Base-by-base conservation (phyloP, 2,329 filamentous ascomycete genomes). In the Pseudogymnoascus sp. region DNA sequence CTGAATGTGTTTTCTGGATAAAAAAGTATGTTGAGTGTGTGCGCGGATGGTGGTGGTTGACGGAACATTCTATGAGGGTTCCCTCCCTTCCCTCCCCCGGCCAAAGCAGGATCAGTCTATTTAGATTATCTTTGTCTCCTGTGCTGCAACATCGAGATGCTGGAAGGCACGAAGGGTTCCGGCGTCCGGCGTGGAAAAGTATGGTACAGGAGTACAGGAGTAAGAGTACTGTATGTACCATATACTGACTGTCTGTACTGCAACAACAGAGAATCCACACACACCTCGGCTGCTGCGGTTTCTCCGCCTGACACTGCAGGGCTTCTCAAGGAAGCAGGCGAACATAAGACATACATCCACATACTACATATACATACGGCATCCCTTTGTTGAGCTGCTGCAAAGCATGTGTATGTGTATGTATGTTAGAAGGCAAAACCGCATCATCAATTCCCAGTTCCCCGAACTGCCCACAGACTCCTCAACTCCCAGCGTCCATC, bases 221-320 rank as follows among this genome's bases (percentile, higher is more conserved):
- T 26, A 44, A 17, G 21, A 21, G 21, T 21, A 4, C 21, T 21
- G 21, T 21, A 21, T 21, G 21, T 21, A 21, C 21, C 21, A 21
- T 21, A 21, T 21, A 21, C 21, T 21, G 21, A 26, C 21, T 44
- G 40, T 11, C 40, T 26, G 21, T 44, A 44, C 40, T 44, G 24
- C 40, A 11, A 17, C 8, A 21, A 2, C n/a, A 24, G 8, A 5
- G 21, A 29, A 47, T 47, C 41, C 41, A 47, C 41, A n/a, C 41
- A 47, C 41, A 47, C 41, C 41, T 47, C 41, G 41, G 41, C 41
- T 47, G 41, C 41, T 26, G 41, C 41, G 41, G 41, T 29, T 47
- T 47, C 41, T 47, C 41, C 41, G 41, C 41, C 41, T 47, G 41
- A 29, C 41, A 29, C 41, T 47, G 41, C 41, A 47, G 41, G 41